A percentile compares a stretch with the other conserved stretches of the same genome.
These are phyloP conservation scores for Ampelocalamus luodianensis DNA, from an alignment of 176 grass and related monocot species.

Conservation along the genomic window DNA sequence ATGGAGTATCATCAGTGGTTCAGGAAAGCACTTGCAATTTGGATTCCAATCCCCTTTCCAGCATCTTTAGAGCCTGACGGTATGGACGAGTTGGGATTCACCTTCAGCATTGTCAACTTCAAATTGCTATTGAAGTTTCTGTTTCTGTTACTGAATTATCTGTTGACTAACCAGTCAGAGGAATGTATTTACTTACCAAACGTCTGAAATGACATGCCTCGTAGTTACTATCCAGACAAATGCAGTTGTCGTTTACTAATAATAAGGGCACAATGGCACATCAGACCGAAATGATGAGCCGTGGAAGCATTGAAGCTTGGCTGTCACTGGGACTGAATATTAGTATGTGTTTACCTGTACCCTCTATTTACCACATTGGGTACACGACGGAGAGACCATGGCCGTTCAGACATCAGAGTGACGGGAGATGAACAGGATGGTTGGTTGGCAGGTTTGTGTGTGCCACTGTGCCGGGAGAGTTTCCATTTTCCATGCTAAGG, in stretches of 20 bases:
- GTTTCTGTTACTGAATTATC: background rate
- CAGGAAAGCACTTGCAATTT: background rate
- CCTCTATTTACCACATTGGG: background rate
- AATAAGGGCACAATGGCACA: background rate
- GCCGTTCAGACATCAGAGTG: too few species aligned
- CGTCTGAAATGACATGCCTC: background rate
- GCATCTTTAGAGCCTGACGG: background rate
- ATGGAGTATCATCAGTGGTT: background rate
- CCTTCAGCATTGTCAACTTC: background rate
- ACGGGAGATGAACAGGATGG: too few species aligned
- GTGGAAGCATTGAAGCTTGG: background rate
- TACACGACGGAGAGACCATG: too few species aligned
- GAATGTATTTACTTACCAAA: too few species aligned
- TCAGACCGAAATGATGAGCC: background rate
- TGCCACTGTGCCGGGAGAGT: too few species aligned
- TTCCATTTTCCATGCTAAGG: too few species aligned
- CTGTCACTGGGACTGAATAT: background rate
- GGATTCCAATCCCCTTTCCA: background rate
- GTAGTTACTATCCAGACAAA: background rate
- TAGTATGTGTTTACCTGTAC: background rate
- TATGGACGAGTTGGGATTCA: background rate
- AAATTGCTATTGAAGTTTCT: background rate
- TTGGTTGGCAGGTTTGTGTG: too few species aligned
- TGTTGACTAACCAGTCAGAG: background rate
- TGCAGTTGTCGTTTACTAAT: background rate